Percentiles rank a stretch among this genome's conserved stretches.
Conservation (phyloP, 2,329 filamentous ascomycete genomes). For the Aspergillus ochraceoroseus region DNA sequence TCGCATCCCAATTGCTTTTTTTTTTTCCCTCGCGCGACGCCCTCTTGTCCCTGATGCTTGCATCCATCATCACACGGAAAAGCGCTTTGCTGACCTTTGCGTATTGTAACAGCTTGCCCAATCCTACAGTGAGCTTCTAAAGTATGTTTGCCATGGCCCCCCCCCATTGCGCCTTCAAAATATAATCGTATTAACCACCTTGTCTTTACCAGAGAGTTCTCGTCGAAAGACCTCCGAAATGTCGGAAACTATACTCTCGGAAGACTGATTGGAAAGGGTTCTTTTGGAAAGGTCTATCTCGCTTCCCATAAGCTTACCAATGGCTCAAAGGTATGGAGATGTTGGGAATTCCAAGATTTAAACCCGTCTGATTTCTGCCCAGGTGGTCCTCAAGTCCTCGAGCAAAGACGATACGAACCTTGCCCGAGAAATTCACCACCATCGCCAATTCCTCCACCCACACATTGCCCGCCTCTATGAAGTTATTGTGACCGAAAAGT, state of each 20-base stretch:
- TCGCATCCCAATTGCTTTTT: too few relatives aligned
- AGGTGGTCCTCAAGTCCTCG: slow-evolving; percentile 98
- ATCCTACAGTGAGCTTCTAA: slow-evolving; percentile 92
- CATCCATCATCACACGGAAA: too few relatives aligned
- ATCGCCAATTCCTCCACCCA: slow-evolving; percentile 94
- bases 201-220: slow-evolving; percentile 68
- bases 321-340: slow-evolving; percentile 72
- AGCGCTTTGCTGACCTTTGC: background rate
- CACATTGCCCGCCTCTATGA: slow-evolving; percentile 97
- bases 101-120: slow-evolving; percentile 68
- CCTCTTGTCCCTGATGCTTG: too few relatives aligned
- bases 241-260: slow-evolving; percentile 95
- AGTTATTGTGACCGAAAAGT: slow-evolving; percentile 88
- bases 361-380: slow-evolving; percentile 15
- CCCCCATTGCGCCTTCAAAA: background rate
- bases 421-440: slow-evolving; percentile 95
- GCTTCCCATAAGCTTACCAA: slow-evolving; percentile 96
- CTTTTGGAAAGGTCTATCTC: slow-evolving; percentile 96
- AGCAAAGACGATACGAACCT: slow-evolving; percentile 95
- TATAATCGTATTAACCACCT: slow-evolving; percentile 2
- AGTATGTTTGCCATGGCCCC: slow-evolving; percentile 58
- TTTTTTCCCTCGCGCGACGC: too few relatives aligned
- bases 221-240: slow-evolving; percentile 79
- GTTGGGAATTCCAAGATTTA: too few relatives aligned
- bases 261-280: slow-evolving; percentile 90